These are phyloP conservation scores for Dictyophora rubrovolvata DNA, from an alignment of 768 basidiomycete species.

Conservation along the genomic window DNA sequence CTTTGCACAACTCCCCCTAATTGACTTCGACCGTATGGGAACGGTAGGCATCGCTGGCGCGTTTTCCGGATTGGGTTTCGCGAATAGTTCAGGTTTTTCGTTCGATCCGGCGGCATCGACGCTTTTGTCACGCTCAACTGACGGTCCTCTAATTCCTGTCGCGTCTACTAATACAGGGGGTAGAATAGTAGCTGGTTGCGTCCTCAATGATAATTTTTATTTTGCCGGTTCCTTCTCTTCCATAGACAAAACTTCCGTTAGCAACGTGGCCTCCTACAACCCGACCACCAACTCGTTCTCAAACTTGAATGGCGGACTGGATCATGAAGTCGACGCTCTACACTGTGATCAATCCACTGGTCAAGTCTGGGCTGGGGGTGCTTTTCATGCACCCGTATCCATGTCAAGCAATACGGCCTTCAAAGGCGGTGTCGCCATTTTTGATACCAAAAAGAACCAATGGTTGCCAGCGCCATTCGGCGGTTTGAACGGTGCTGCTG, in stretches of 20 bases:
- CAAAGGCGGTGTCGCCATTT: constrained; percentile 47
- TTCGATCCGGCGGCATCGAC: constrained; percentile 68
- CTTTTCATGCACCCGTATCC: constrained; percentile 30
- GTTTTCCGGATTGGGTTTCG: constrained; percentile 79
- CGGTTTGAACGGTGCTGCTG: constrained; percentile 64
- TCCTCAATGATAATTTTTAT: constrained; percentile 59
- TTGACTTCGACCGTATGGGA: constrained; percentile 82
- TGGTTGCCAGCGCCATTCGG: constrained; percentile 79
- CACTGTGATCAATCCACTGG: constrained; percentile 62
- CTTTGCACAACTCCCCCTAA: constrained; percentile 37
- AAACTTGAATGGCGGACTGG: constrained; percentile 56
- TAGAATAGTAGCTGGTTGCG: constrained; percentile 62
- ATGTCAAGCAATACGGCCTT: constrained; percentile 33
- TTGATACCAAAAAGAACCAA: constrained; percentile 46
- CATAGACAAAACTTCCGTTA: constrained; percentile 45
- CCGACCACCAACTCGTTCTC: constrained; percentile 47
- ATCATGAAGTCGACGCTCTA: constrained; percentile 61
- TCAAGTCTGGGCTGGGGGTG: constrained; percentile 73
- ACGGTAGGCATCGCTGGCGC: constrained; percentile 80
- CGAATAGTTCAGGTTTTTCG: constrained; percentile 41
- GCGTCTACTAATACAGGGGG: constrained; percentile 79
- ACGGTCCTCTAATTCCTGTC: constrained; percentile 58
- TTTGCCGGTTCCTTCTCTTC: constrained; percentile 78
- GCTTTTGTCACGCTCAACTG: constrained; percentile 50
- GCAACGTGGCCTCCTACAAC: constrained; percentile 72